Conservation (phyloP, 108 stramenopile species). For the Fragilaria crotonensis region DNA sequence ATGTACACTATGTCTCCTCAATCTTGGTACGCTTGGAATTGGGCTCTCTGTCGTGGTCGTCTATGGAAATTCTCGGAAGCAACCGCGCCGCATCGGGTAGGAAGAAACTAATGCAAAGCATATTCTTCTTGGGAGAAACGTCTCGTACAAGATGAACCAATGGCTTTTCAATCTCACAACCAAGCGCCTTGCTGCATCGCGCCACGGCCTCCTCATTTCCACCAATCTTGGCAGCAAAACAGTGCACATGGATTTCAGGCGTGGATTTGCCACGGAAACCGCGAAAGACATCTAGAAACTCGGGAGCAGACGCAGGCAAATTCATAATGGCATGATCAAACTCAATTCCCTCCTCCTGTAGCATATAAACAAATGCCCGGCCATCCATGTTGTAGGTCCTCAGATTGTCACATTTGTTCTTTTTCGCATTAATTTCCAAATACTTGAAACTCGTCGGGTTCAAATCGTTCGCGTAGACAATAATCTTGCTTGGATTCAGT, state of each 20-base stretch:
- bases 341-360: constrained; percentile 37
- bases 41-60: neutral
- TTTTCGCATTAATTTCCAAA: constrained; percentile 61
- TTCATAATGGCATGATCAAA: constrained; percentile 94
- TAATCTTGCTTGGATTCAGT: constrained; percentile 10
- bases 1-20: too few relatives aligned
- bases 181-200: constrained; percentile 58
- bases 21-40: neutral
- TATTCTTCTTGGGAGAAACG: constrained; percentile 80
- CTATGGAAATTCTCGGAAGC: constrained; percentile 12
- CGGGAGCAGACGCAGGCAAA: constrained; percentile 86
- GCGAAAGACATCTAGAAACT: constrained; percentile 92
- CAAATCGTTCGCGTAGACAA: constrained; percentile 76
- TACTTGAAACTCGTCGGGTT: constrained; percentile 83
- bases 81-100: constrained; percentile 43
- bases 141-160: constrained; percentile 58
- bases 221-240: constrained; percentile 58
- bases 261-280: constrained; percentile 30
- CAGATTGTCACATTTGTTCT: constrained; percentile 75
- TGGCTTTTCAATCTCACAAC: constrained; percentile 47
- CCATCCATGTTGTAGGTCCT: constrained; percentile 85
- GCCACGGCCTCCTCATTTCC: constrained; percentile 31
- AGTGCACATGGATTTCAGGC: constrained; percentile 77
- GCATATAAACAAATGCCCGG: constrained; percentile 66
- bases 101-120: constrained; percentile 74